Evolutionary conservation across 805 yeast species (phyloP).

Genomic region (Blastobotrys muscicola): DNA sequence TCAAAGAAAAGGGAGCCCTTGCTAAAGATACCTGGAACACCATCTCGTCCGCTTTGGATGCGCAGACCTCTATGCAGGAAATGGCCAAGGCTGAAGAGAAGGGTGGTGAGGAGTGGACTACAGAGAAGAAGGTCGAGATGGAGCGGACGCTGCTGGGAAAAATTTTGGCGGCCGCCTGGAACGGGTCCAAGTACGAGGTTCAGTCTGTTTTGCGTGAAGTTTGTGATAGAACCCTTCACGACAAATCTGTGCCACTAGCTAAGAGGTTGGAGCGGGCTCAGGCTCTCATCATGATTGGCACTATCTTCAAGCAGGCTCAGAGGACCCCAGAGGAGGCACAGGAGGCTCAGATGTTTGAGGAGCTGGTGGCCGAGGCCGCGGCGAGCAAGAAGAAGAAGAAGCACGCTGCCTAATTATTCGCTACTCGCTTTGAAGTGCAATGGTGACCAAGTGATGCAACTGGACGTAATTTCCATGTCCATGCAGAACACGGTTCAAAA

Average conservation of each 20-base stretch:
- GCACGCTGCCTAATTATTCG: conserved; percentile 12
- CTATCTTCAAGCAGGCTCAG: conserved; percentile 51
- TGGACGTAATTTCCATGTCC: too few relatives aligned
- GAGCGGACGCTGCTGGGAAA: conserved; percentile 82
- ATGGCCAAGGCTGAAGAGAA: conserved; percentile 64
- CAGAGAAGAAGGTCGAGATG: conserved; percentile 61
- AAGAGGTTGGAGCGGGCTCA: conserved; percentile 69
- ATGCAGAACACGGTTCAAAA: too few relatives aligned
- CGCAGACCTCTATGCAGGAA: conserved; percentile 68
- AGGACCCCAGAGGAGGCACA: conserved; percentile 86
- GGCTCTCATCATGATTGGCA: conserved; percentile 66
- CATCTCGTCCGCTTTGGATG: conserved; percentile 76
- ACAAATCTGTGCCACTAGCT: conserved; percentile 48
- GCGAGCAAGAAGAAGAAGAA: conserved; percentile 48
- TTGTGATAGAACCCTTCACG: conserved; percentile 67
- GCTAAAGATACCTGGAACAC: conserved; percentile 80
- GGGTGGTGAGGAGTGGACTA: conserved; percentile 42
- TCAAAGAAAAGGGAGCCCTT: conserved; percentile 75
- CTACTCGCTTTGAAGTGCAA: too few relatives aligned
- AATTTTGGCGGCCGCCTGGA: conserved; percentile 91
- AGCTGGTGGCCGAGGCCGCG: conserved; percentile 79
- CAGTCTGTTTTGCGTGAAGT: conserved; percentile 71
- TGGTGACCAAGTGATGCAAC: too few relatives aligned
- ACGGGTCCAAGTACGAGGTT: conserved; percentile 80
- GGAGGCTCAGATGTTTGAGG: conserved; percentile 84